Evolutionary conservation across 352 stramenopile species (phyloP).

Genomic region (Phytophthora fragariaefolia): DNA sequence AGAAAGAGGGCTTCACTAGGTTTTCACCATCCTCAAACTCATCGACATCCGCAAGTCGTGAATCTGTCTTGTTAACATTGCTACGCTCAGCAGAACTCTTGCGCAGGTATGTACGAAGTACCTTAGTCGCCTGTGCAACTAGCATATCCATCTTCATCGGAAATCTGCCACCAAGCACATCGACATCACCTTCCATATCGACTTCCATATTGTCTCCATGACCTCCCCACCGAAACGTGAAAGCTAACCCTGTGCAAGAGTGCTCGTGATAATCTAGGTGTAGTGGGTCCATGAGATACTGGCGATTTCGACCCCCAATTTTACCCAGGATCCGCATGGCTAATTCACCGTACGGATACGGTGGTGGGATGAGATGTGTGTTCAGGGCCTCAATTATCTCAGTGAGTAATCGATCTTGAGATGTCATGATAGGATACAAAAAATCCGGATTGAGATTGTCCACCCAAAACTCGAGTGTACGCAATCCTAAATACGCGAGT

Average conservation of each 20-base stretch:
- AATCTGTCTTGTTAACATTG: constrained; percentile 63
- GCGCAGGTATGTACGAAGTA: constrained; percentile 69
- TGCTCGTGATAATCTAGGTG: constrained; percentile 64
- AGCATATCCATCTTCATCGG: constrained; percentile 71
- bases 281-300: constrained; percentile 89
- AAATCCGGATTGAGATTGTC: constrained; percentile 99
- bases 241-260: constrained; percentile 55
- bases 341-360: constrained; percentile 97
- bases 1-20: constrained; percentile 41
- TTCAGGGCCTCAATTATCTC: constrained; percentile 97
- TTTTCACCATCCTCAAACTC: constrained; percentile 71
- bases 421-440: constrained; percentile 94
- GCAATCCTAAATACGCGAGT: constrained; percentile 95
- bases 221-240: constrained; percentile 57
- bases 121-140: constrained; percentile 47
- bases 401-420: constrained; percentile 88
- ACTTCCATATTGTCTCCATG: constrained; percentile 31
- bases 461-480: constrained; percentile 98
- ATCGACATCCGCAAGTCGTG: constrained; percentile 62
- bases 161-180: constrained; percentile 24
- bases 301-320: constrained; percentile 94
- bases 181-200: constrained; percentile 23
- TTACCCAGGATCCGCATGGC: constrained; percentile 97
- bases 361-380: constrained; percentile 94
- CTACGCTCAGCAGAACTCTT: constrained; percentile 61